Conservation (phyloP, 2,329 filamentous ascomycete species). For the Xylaria sp. region DNA sequence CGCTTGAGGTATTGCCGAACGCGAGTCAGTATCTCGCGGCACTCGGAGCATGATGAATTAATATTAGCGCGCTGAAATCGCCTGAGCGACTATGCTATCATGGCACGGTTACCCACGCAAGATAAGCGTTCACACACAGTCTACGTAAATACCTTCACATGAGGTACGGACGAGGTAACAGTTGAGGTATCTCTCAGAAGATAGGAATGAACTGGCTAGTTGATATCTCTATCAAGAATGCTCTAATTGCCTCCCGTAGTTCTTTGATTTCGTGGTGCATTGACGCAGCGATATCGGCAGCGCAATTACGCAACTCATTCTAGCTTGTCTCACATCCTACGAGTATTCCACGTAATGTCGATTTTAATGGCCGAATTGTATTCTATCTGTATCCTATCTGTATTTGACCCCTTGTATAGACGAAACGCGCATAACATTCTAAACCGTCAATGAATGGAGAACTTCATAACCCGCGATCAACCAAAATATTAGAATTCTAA, state of each 20-base stretch:
- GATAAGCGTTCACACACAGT: not conserved
- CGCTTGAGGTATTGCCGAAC: not conserved
- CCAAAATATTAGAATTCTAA: not conserved
- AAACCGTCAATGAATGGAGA: not conserved
- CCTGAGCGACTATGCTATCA: not conserved
- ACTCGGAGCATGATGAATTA: not conserved
- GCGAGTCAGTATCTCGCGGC: not conserved
- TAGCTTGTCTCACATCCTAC: not conserved
- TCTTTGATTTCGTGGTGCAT: not conserved
- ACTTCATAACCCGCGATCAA: not conserved
- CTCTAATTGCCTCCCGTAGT: not conserved
- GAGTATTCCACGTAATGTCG: not conserved
- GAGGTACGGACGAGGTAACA: not conserved
- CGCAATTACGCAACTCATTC: not conserved
- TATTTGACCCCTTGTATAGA: not conserved
- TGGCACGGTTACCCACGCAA: not conserved
- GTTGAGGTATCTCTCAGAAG: not conserved
- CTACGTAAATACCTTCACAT: not conserved
- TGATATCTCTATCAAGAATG: not conserved
- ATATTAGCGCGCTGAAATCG: not conserved
- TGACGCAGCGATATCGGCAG: not conserved
- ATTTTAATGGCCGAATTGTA: not conserved
- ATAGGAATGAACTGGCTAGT: not conserved
- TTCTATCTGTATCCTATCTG: not conserved
- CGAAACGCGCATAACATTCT: not conserved